Conservation (phyloP, 495 filamentous ascomycete species). For the Podospora fimiseda region DNA sequence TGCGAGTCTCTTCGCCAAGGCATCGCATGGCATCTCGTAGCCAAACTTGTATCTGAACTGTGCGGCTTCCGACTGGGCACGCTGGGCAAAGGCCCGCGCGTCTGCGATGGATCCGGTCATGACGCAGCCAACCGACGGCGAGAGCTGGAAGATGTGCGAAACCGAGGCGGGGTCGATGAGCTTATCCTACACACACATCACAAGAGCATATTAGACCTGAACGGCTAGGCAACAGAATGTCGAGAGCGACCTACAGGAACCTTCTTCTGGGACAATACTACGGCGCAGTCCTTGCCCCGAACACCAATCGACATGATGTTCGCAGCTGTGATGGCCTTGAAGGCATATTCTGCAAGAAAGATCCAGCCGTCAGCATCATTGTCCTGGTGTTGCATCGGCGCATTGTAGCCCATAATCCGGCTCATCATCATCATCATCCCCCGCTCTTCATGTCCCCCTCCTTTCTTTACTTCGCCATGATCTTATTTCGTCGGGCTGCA, state of each 20-base stretch:
- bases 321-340: conserved; percentile 98
- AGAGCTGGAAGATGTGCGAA: conserved; percentile 94
- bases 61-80: conserved; percentile 90
- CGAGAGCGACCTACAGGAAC: conserved; percentile 69
- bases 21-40: conserved; percentile 99
- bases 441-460: neutral
- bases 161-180: conserved; percentile 96
- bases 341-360: conserved; percentile 86
- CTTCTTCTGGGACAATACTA: conserved; percentile 98
- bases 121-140: conserved; percentile 91
- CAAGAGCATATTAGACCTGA: conserved; percentile 22
- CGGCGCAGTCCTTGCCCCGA: conserved; percentile 91
- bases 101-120: conserved; percentile 99
- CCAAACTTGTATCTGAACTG: conserved; percentile 98
- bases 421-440: neutral
- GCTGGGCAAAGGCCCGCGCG: conserved; percentile 82
- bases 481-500: neutral
- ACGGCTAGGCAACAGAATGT: neutral
- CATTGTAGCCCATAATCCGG: neutral
- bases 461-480: neutral
- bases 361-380: conserved; percentile 26
- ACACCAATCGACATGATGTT: conserved; percentile 98
- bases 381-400: neutral
- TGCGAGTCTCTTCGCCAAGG: conserved; percentile 87
- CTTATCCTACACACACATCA: conserved; percentile 66